Evolutionary conservation across 768 basidiomycete species (phyloP), one percentile per base, ranked within the genome.

Genomic region (Termitomyces eurrhizus): DNA sequence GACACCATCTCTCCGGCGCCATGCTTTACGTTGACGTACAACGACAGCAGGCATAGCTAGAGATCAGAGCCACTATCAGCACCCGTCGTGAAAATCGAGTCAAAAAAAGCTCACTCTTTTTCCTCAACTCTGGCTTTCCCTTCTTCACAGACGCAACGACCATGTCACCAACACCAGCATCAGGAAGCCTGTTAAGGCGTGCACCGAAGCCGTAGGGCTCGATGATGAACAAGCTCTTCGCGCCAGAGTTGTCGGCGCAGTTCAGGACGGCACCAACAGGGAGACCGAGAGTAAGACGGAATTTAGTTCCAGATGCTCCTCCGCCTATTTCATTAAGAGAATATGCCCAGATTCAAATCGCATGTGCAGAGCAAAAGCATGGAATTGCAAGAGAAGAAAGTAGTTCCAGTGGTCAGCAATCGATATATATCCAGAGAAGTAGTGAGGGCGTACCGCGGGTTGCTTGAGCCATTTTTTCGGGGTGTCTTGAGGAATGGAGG

Each of bases 191-290:
- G 86, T 98, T 98, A 53, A 98, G 86, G 74, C 90, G 94, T 65
- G 97, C 90, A 76, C 97, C 97, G 75, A 91, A 92, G 56, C 95
- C 92, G 72, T 87, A 95, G 57, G 97, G 93, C 76, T 96, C 93
- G 72, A 99, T 98, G 72, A 98, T 74, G 78, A 80, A 97, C 65
- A 97, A 84, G 59, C 90, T 93, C 81, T 98, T 99, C 67, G 96
- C 97, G 66, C 97, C 97, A 72, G 92, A 93, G 88, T 99, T 99
- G 83, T 99, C 97, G 54, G 95, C 95, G 77, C 97, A 97, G 77
- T 96, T 96, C 72, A 97, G 81, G 65, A 97, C 94, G 67, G 94
- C 94, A 66, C 93, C 93, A 65, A 92, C 90, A 63, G 93, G 94
- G 56, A 95, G 89, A 92, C 90, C 92, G 65, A 93, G 86, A 52